Evolutionary conservation across 495 filamentous ascomycete species (phyloP), one percentile per base, ranked within the genome.

Genomic region (Penicillium crystallinum): DNA sequence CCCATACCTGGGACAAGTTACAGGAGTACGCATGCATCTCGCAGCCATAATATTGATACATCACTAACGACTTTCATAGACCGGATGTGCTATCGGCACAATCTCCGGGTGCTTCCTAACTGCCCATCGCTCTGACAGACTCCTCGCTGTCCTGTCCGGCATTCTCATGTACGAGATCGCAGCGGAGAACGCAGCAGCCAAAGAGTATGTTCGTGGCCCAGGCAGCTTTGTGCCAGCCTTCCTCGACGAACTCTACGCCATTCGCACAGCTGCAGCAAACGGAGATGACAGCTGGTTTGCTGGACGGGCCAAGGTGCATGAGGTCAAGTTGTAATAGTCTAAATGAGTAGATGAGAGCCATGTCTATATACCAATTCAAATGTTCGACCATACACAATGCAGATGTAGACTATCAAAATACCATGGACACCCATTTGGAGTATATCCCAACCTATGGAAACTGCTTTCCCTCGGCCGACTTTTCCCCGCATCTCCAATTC

Each of bases 191-290:
- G 91, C 92, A 0, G 70, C 68, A 6, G 62, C 53, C 17, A 75
- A 82, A 44, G 69, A 71, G 7, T 81, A 88, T 48, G 89, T 86
- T 17, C 72, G 78, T 39, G 91, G 91, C 0, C 90, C 91, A 0
- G 91, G 91, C 1, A 92, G 88, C 14, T 97, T 97, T 71, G 79
- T 95, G 8, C 86, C 89, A 2, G 87, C 86, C 0, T 91, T 95
- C 60, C 71, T 97, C 18, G 91, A 97, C 56, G 86, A 84, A 61
- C 65, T 84, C 41, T 78, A 78, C 60, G 70, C 64, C 11, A 79
- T 83, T 45, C 70, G 77, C 44, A 67, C 67, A 31, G 75, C 72
- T 17, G 77, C 79, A 2, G 62, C 65, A 10, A 62, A 68, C 38
- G 76, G 73, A 0, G 71, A 83, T 34, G 27, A 72, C n/a, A 59